Conservation (phyloP, 2,329 filamentous ascomycete genomes). For the Cylindrodendrum hubeiense region DNA sequence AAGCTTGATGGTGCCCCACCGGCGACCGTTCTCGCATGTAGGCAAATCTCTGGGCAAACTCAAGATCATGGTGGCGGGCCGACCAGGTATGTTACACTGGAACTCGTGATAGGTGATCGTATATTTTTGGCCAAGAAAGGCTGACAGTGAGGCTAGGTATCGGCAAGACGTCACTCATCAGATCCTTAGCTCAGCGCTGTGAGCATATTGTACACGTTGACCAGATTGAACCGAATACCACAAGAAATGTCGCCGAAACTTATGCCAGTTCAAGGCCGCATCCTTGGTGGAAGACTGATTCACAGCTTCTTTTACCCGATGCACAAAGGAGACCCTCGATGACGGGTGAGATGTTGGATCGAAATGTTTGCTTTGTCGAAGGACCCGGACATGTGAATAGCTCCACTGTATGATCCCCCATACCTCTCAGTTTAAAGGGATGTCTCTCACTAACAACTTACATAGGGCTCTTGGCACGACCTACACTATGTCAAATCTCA, state of each 20-base stretch:
- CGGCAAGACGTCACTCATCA: slow-evolving; percentile 91
- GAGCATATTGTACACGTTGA: slow-evolving; percentile 96
- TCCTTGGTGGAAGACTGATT: slow-evolving; percentile 89
- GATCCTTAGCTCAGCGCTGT: slow-evolving; percentile 86
- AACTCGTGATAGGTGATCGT: neutral
- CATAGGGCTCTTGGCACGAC: slow-evolving; percentile 70
- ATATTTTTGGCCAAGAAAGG: neutral
- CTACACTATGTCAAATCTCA: slow-evolving; percentile 77
- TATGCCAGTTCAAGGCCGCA: slow-evolving; percentile 87
- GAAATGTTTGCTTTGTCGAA: slow-evolving; percentile 95
- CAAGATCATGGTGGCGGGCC: slow-evolving; percentile 89
- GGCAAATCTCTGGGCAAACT: slow-evolving; percentile 87
- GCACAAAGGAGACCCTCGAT: slow-evolving; percentile 72
- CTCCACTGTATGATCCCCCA: slow-evolving; percentile 59
- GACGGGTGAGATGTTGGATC: slow-evolving; percentile 83
- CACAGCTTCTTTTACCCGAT: slow-evolving; percentile 70
- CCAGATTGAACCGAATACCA: slow-evolving; percentile 59
- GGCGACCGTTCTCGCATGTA: slow-evolving; percentile 88
- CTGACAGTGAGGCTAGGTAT: slow-evolving; percentile 64
- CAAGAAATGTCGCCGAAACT: slow-evolving; percentile 69
- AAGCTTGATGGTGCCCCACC: slow-evolving; percentile 89
- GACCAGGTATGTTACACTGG: slow-evolving; percentile 67
- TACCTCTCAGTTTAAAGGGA: slow-evolving; percentile 15
- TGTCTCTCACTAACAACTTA: slow-evolving; percentile 55
- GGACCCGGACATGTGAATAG: slow-evolving; percentile 74